Conservation (phyloP, 495 filamentous ascomycete species). For the Aspergillus campestris region DNA sequence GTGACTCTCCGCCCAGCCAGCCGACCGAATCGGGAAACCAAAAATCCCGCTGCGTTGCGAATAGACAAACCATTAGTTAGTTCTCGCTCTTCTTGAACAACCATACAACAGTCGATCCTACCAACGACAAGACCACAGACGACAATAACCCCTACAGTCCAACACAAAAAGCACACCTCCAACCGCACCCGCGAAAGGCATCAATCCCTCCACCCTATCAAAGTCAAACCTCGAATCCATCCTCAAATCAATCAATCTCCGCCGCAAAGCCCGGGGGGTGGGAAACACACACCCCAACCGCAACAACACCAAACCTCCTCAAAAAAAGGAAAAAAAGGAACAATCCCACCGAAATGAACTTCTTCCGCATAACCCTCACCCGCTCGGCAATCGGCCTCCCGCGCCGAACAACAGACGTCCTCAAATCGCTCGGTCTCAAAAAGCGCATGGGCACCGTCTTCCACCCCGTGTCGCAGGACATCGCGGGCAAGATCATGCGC, state of each 20-base stretch:
- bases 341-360: constrained; percentile 55
- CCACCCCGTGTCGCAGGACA: constrained; percentile 72
- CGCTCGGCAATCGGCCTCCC: constrained; percentile 92
- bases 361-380: constrained; percentile 90
- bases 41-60: constrained; percentile 6
- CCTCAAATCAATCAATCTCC: neutral
- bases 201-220: neutral
- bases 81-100: too few species aligned
- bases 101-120: too few species aligned
- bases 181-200: neutral
- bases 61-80: neutral
- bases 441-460: constrained; percentile 87
- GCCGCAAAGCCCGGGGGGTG: too few species aligned
- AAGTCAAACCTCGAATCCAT: neutral
- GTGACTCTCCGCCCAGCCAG: constrained; percentile 16
- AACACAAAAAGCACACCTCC: too few species aligned
- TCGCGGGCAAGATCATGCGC: constrained; percentile 93
- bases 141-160: too few species aligned
- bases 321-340: too few species aligned
- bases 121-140: too few species aligned
- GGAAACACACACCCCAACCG: neutral
- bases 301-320: neutral
- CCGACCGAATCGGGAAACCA: constrained; percentile 11
- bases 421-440: constrained; percentile 81
- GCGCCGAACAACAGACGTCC: constrained; percentile 67